Evolutionary conservation across 73 alveolate species (phyloP), one percentile per base, ranked within the genome.

Genomic region (Paramecium sonneborni): DNA sequence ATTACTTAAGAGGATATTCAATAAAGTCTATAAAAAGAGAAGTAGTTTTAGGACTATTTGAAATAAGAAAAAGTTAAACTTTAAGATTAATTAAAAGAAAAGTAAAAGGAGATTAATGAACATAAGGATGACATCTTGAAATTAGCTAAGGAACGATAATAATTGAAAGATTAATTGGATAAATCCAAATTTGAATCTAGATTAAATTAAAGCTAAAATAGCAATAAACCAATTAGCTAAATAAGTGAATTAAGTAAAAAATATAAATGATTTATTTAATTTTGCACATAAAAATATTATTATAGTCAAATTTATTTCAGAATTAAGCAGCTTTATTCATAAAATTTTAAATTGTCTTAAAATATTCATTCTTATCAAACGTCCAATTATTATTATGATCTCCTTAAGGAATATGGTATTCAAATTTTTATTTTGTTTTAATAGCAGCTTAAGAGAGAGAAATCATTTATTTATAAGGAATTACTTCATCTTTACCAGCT

Each of bases 301-400:
- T 35, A 6, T 35, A 4, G 6, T 35, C n/a, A n/a, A n/a, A n/a
- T 4, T 35, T 6, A 35, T 35, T 6, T 35, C 43, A 35, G 6
- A 35, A 2, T 35, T 4, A 48, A 8, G 20, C 20, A 5, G 68
- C 20, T 48, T 48, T 48, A 10, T 48, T 48, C 20, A 48, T 48
- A 48, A 48, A 48, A 4, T 18, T 48, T 15, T 48, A 15, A 48
- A 48, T 48, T 8, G 68, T 3, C 3, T 48, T 48, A 23, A 86
- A 86, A 32, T 89, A 89, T 32, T 67, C 67, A 14, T n/a, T 21
- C 10, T 56, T 43, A 43, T 90, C 95, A 23, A 68, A 30, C 11
- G 62, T 43, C 96, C 96, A 92, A 38, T 67, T 86, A 15, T 28
- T 21, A 37, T 92, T 92, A 68, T 92, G 96, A 43, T 92, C 96